These are phyloP conservation scores for Lasiosphaeriaceae sp. DNA, from an alignment of 495 filamentous ascomycete genomes.

Conservation along the genomic window DNA sequence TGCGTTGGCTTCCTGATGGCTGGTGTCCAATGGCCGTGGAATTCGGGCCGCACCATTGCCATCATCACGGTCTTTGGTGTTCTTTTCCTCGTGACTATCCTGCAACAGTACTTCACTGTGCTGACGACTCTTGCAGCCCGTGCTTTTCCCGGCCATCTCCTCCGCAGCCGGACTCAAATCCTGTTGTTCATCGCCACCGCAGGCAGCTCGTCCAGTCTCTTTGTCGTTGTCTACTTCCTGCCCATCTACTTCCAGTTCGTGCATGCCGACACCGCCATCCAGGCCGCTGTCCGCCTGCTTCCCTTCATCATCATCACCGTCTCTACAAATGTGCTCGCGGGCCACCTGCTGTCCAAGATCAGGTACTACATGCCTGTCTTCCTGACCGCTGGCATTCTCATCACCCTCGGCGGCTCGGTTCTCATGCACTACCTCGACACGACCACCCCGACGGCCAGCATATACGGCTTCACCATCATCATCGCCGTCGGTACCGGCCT, in stretches of 20 bases:
- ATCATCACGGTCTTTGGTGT: constrained; percentile 50
- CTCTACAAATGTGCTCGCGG: constrained; percentile 43
- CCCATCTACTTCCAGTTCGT: constrained; percentile 62
- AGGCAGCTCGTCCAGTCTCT: constrained; percentile 30
- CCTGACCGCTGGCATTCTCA: constrained; percentile 43
- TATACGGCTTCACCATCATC: constrained; percentile 56
- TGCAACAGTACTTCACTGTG: constrained; percentile 51
- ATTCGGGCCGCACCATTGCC: constrained; percentile 48
- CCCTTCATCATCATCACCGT: constrained; percentile 55
- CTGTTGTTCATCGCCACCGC: constrained; percentile 42
- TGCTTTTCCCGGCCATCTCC: constrained; percentile 53
- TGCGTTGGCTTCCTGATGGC: constrained; percentile 55
- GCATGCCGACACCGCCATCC: constrained; percentile 42
- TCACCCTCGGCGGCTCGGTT: constrained; percentile 47
- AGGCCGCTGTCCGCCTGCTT: constrained; percentile 53
- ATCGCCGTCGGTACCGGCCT: constrained; percentile 52
- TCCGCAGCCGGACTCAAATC: constrained; percentile 38
- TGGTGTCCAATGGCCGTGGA: constrained; percentile 52
- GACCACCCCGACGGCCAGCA: constrained; percentile 26
- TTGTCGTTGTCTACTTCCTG: constrained; percentile 44
- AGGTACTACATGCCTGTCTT: constrained; percentile 61
- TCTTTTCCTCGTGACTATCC: constrained; percentile 42
- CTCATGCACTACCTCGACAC: constrained; percentile 44
- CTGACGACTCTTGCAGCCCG: constrained; percentile 45
- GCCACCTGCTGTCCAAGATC: constrained; percentile 45